Evolutionary conservation across 2,329 filamentous ascomycete genomes (phyloP).

Genomic region (Exophiala sp.): DNA sequence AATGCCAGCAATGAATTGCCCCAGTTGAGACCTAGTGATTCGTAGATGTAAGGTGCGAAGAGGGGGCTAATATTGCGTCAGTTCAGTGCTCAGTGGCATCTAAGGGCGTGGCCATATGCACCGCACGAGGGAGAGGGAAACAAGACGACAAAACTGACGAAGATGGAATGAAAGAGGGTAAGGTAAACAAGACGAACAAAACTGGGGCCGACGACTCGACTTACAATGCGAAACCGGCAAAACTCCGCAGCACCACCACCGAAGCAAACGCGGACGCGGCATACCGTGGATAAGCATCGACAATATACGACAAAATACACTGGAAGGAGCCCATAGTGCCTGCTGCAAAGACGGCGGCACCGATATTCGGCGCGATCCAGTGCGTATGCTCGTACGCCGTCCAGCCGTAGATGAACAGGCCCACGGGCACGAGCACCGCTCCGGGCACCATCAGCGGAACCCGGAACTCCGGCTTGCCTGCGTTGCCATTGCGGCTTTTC

Average conservation of each 20-base stretch:
- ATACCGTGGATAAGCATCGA: slow-evolving; percentile 39
- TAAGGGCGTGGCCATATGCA: too few species aligned
- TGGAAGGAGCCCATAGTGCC: slow-evolving; percentile 44
- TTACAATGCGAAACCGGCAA: slow-evolving; percentile 41
- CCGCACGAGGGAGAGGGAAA: too few species aligned
- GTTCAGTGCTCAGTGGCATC: too few species aligned
- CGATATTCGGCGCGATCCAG: slow-evolving; percentile 53
- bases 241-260: slow-evolving; percentile 33
- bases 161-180: too few species aligned
- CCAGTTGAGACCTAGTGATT: slow-evolving; percentile 37
- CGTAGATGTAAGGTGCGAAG: slow-evolving; percentile 40
- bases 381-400: slow-evolving; percentile 45
- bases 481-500: slow-evolving; percentile 41
- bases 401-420: slow-evolving; percentile 56
- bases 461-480: slow-evolving; percentile 54
- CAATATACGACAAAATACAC: slow-evolving; percentile 43
- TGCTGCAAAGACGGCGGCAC: slow-evolving; percentile 46
- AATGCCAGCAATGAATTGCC: slow-evolving; percentile 39
- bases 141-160: too few species aligned
- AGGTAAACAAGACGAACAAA: too few species aligned
- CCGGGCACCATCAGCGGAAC: slow-evolving; percentile 53
- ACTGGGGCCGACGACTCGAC: too few species aligned
- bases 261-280: slow-evolving; percentile 39
- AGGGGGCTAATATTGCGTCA: too few species aligned
- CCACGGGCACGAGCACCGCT: slow-evolving; percentile 46